Evolutionary conservation across 2,329 filamentous ascomycete species (phyloP).

Genomic region (Alternaria ethzedia): DNA sequence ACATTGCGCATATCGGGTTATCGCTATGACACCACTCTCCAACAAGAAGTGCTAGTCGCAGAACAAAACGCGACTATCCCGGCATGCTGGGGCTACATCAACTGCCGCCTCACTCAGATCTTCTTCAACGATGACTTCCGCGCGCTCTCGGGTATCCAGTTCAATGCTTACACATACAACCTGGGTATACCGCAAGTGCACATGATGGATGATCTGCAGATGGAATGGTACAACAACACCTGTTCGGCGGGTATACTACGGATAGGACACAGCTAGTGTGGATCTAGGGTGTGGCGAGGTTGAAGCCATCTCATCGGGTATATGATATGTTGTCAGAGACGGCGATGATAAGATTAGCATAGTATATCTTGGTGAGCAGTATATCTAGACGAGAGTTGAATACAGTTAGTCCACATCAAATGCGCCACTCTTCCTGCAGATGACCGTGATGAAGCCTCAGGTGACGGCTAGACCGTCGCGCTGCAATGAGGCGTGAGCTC

Average conservation of each 20-base stretch:
- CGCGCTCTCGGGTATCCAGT: constrained; percentile 56
- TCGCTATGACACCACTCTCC: constrained; percentile 46
- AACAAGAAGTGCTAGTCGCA: constrained; percentile 45
- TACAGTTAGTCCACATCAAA: background rate
- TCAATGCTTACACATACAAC: constrained; percentile 53
- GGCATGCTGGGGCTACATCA: constrained; percentile 49
- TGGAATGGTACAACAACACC: constrained; percentile 59
- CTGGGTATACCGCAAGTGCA: constrained; percentile 50
- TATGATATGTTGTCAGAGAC: background rate
- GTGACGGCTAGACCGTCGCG: constrained; percentile 3
- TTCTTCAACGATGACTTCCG: constrained; percentile 49
- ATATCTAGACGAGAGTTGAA: constrained; percentile 5
- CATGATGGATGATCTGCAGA: constrained; percentile 57
- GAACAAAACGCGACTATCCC: constrained; percentile 51
- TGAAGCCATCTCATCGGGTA: background rate
- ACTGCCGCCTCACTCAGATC: constrained; percentile 54
- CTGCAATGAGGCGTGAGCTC: constrained; percentile 2
- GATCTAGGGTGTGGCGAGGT: constrained; percentile 18
- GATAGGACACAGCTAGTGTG: constrained; percentile 37
- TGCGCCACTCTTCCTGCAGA: constrained; percentile 15
- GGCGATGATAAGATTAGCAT: constrained; percentile 8
- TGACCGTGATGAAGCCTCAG: constrained; percentile 16
- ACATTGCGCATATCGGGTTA: constrained; percentile 55
- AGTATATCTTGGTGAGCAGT: constrained; percentile 7
- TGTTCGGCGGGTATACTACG: constrained; percentile 54